Percentiles rank a stretch among this genome's conserved stretches.
Evolutionary conservation across 2,329 filamentous ascomycete species (phyloP).

Genomic region (Blastomyces percursus): DNA sequence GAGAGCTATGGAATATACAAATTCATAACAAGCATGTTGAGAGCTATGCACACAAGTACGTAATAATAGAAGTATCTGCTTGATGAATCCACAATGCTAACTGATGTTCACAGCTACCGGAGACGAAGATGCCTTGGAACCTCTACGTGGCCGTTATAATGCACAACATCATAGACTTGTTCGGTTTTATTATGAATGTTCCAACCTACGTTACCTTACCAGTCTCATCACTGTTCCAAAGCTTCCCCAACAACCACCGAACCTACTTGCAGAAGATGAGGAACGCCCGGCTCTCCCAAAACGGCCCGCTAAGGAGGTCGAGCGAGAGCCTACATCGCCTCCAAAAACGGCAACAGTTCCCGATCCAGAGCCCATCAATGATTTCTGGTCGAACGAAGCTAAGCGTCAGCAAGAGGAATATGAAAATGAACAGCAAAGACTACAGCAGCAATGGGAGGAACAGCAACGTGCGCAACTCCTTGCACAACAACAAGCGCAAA

Average conservation of each 20-base stretch:
- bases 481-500: constrained; percentile 72
- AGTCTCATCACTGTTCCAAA: constrained; percentile 95
- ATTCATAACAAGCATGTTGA: constrained; percentile 98
- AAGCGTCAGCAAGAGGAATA: constrained; percentile 88
- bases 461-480: constrained; percentile 72
- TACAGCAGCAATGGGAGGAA: constrained; percentile 78
- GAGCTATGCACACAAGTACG: constrained; percentile 91
- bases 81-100: constrained; percentile 14
- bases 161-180: constrained; percentile 93
- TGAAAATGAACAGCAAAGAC: constrained; percentile 79
- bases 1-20: constrained; percentile 99
- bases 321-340: constrained; percentile 57
- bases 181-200: constrained; percentile 99
- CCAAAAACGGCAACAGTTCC: constrained; percentile 50
- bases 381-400: constrained; percentile 95
- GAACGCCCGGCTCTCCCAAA: constrained; percentile 71
- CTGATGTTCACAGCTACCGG: constrained; percentile 54
- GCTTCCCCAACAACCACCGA: constrained; percentile 86
- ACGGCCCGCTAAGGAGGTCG: constrained; percentile 58
- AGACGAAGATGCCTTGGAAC: constrained; percentile 83
- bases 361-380: constrained; percentile 88
- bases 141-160: constrained; percentile 78
- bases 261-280: constrained; percentile 74
- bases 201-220: constrained; percentile 90
- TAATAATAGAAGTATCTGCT: constrained; percentile 9